Conservation (phyloP, 2,329 filamentous ascomycete genomes). For the Kalaharituber pfeilii region DNA sequence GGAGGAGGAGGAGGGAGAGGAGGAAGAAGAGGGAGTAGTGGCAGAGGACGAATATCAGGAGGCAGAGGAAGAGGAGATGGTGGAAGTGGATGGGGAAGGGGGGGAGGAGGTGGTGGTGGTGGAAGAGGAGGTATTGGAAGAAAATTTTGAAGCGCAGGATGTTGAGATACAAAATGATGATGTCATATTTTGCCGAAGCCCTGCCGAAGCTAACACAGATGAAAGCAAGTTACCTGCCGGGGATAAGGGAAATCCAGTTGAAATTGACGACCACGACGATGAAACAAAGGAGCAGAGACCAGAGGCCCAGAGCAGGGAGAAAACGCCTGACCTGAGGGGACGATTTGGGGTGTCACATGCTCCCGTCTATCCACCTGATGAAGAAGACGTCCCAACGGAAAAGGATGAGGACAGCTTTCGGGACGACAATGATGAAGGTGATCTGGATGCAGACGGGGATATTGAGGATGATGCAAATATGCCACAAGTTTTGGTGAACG, state of each 20-base stretch:
- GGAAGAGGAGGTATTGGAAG: neutral
- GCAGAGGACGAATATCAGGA: neutral
- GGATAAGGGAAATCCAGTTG: neutral
- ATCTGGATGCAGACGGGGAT: neutral
- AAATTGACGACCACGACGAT: neutral
- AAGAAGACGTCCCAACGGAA: neutral
- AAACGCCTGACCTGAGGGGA: neutral
- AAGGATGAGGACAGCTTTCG: neutral
- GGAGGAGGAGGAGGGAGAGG: neutral
- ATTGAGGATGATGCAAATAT: neutral
- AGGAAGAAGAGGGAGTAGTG: neutral
- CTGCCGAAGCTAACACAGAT: neutral
- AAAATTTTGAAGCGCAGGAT: neutral
- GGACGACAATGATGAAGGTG: neutral
- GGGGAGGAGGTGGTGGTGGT: neutral
- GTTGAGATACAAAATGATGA: no score
- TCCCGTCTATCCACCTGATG: neutral
- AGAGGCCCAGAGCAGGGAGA: neutral
- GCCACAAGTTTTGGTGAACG: neutral
- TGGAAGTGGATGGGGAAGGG: neutral
- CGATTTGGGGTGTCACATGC: neutral
- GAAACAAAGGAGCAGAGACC: no score
- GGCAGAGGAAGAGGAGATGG: neutral
- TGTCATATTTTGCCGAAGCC: no score
- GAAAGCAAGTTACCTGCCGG: no score